phyloP scores from a whole-genome alignment of 2,329 filamentous ascomycete genomes.

The Fusarium duplospermum region DNA sequence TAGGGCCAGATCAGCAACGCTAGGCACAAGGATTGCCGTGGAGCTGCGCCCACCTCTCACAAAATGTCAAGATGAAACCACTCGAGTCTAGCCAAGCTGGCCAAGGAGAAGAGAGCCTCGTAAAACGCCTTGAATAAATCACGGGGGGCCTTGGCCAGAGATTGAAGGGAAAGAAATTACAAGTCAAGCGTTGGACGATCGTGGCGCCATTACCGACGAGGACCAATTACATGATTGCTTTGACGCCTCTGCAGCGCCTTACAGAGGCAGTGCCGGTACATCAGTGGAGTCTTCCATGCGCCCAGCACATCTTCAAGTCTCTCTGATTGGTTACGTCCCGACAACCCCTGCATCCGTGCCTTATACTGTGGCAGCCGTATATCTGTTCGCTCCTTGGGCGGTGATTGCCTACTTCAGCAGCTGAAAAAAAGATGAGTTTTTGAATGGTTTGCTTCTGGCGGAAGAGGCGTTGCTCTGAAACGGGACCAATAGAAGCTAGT shows the following conservation, averaged over 20 bases:
- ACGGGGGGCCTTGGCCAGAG: not conserved
- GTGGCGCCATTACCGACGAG: not conserved
- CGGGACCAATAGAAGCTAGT: not conserved
- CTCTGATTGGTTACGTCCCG: not conserved
- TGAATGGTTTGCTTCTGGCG: not conserved
- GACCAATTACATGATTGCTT: not conserved
- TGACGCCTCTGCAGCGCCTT: constrained; percentile 3
- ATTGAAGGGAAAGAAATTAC: not conserved
- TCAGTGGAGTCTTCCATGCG: not conserved
- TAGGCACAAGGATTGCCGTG: not conserved
- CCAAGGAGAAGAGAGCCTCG: not conserved
- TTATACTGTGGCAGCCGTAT: not conserved
- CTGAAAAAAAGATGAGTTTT: not conserved
- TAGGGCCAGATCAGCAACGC: constrained; percentile 9
- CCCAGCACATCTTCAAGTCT: not conserved
- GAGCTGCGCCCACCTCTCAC: constrained; percentile 1
- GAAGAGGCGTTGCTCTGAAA: not conserved
- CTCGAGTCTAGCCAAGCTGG: not conserved
- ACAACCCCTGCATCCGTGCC: not conserved
- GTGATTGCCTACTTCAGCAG: constrained; percentile 3
- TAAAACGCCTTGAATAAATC: not conserved
- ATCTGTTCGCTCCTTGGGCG: not conserved
- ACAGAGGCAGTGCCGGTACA: constrained; percentile 21
- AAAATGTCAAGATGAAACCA: not conserved
- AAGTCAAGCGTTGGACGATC: not conserved